phyloP scores from a whole-genome alignment of 768 basidiomycete genomes.

The Pleurotus eryngii region DNA sequence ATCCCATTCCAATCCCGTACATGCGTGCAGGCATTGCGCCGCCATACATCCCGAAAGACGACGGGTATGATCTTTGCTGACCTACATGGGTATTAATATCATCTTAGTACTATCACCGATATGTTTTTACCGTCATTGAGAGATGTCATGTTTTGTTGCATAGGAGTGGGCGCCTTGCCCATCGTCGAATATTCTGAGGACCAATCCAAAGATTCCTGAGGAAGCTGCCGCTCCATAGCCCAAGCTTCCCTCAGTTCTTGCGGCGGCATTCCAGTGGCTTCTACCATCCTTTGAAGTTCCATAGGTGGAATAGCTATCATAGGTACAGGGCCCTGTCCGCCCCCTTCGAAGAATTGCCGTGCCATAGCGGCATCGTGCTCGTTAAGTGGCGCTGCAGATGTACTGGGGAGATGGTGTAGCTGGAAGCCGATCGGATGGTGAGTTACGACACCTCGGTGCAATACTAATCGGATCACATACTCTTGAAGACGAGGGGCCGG shows the following conservation, averaged over 20 bases:
- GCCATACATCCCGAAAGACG: slow-evolving; percentile 31
- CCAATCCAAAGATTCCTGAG: slow-evolving; percentile 41
- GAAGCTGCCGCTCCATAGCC: slow-evolving; percentile 44
- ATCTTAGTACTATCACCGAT: too few species aligned
- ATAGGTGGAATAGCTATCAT: slow-evolving; percentile 29
- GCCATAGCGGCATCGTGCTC: slow-evolving; percentile 73
- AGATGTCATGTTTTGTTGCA: slow-evolving; percentile 31
- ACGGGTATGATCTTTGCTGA: slow-evolving; percentile 40
- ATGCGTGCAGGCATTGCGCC: slow-evolving; percentile 36
- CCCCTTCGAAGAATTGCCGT: slow-evolving; percentile 71
- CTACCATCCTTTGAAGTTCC: slow-evolving; percentile 28
- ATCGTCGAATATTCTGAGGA: slow-evolving; percentile 48
- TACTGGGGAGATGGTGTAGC: slow-evolving; percentile 75
- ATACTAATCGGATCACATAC: slow-evolving; percentile 32
- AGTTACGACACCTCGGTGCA: neutral
- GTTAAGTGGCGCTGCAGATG: slow-evolving; percentile 42
- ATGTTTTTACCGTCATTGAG: slow-evolving; percentile 32
- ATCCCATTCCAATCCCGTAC: slow-evolving; percentile 28
- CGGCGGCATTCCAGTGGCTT: slow-evolving; percentile 25
- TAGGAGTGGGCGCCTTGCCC: slow-evolving; percentile 21
- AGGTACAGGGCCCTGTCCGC: slow-evolving; percentile 30
- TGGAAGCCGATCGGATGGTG: slow-evolving; percentile 22
- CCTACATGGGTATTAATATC: slow-evolving; percentile 19
- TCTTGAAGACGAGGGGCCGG: slow-evolving; percentile 68
- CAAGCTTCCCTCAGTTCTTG: slow-evolving; percentile 50